Evolutionary conservation across 495 filamentous ascomycete genomes (phyloP).

Genomic region (Aspergillus ostianus): DNA sequence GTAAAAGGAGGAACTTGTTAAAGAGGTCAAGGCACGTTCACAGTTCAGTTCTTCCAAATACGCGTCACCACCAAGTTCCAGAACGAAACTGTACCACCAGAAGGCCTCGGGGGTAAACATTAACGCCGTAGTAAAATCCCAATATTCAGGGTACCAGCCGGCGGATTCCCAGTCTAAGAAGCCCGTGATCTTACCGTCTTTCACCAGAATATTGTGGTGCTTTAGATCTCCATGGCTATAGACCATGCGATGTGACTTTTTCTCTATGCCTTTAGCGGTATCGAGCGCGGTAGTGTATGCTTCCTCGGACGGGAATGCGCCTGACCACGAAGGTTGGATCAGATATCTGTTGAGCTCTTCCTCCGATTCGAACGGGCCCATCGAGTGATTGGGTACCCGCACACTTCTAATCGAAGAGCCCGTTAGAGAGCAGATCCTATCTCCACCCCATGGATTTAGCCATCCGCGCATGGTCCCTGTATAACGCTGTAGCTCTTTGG

Average conservation of each 20-base stretch:
- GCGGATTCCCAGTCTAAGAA: constrained; percentile 54
- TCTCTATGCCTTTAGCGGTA: constrained; percentile 13
- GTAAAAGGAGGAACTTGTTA: constrained; percentile 25
- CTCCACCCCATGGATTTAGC: constrained; percentile 5
- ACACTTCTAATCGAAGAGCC: constrained; percentile 18
- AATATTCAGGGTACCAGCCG: constrained; percentile 56
- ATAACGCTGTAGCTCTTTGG: background rate
- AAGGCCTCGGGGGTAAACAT: constrained; percentile 18
- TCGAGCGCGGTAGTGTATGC: constrained; percentile 18
- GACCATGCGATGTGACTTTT: constrained; percentile 17
- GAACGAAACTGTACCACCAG: constrained; percentile 25
- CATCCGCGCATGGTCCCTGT: background rate
- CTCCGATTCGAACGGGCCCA: constrained; percentile 24
- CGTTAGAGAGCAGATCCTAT: constrained; percentile 18
- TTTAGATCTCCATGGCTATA: constrained; percentile 54
- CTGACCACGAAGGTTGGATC: constrained; percentile 17
- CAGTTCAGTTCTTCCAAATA: constrained; percentile 23
- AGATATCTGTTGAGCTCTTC: constrained; percentile 24
- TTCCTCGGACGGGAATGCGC: constrained; percentile 15
- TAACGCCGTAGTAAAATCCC: constrained; percentile 45
- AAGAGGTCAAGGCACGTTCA: constrained; percentile 20
- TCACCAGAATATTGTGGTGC: constrained; percentile 47
- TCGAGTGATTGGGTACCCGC: constrained; percentile 21
- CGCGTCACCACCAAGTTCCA: constrained; percentile 16
- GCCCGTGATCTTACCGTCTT: constrained; percentile 40